These are phyloP conservation scores for Hypoxylon lienhwacheense DNA, from an alignment of 495 filamentous ascomycete genomes.

Conservation along the genomic window DNA sequence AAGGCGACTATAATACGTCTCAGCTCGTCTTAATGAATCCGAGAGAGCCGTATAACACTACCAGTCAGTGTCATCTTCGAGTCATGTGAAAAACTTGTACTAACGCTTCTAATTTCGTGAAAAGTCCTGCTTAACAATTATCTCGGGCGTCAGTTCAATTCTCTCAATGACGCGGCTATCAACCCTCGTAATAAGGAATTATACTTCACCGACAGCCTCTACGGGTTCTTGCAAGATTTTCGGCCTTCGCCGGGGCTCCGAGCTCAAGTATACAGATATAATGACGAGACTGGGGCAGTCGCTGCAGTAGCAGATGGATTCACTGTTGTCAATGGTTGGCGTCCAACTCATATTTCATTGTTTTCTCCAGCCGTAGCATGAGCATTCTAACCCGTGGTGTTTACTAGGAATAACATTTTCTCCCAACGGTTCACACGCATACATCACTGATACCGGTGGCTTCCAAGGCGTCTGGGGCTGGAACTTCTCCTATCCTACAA, in stretches of 20 bases:
- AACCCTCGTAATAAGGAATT: slow-evolving; percentile 55
- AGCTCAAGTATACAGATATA: slow-evolving; percentile 60
- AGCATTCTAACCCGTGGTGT: neutral
- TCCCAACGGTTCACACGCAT: slow-evolving; percentile 53
- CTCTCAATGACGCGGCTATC: slow-evolving; percentile 60
- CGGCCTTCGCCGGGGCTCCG: slow-evolving; percentile 54
- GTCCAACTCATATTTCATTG: neutral
- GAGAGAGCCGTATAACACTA: slow-evolving; percentile 52
- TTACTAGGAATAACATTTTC: slow-evolving; percentile 55
- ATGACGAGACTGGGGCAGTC: slow-evolving; percentile 50
- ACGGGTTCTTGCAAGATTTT: slow-evolving; percentile 61
- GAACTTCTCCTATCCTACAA: slow-evolving; percentile 40
- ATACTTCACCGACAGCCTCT: slow-evolving; percentile 68
- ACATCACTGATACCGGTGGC: slow-evolving; percentile 60
- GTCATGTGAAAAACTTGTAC: neutral
- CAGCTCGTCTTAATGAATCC: slow-evolving; percentile 53
- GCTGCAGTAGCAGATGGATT: slow-evolving; percentile 60
- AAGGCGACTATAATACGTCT: slow-evolving; percentile 47
- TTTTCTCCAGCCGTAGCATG: too few relatives aligned
- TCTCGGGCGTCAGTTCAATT: slow-evolving; percentile 62
- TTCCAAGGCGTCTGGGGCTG: slow-evolving; percentile 46
- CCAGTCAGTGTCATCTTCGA: slow-evolving; percentile 34
- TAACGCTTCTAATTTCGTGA: neutral
- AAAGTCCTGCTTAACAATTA: slow-evolving; percentile 54
- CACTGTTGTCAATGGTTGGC: slow-evolving; percentile 55